These are phyloP conservation scores for Erysimum pusillum DNA, from an alignment of 441 rosid species.

Conservation along the genomic window DNA sequence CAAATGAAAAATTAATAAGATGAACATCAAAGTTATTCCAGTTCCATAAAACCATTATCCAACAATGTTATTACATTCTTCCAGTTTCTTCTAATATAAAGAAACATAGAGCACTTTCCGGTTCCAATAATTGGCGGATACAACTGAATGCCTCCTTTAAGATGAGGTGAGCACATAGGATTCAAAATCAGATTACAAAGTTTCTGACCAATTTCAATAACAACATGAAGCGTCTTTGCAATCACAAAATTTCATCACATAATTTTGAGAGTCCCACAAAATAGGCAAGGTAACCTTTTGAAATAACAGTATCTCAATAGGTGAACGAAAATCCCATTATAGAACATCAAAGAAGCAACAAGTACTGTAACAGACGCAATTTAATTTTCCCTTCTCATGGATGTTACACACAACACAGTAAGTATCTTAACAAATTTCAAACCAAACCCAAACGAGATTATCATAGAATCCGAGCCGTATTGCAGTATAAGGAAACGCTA, in stretches of 20 bases:
- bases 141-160: not conserved
- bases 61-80: constrained; percentile 25
- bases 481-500: constrained; percentile 18
- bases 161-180: constrained; percentile 6
- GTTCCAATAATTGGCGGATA: constrained; percentile 1
- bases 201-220: constrained; percentile 66
- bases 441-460: constrained; percentile 18
- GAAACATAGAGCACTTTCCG: constrained; percentile 21
- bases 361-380: not conserved
- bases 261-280: not conserved
- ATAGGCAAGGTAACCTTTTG: not conserved
- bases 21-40: constrained; percentile 21
- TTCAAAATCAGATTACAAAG: constrained; percentile 24
- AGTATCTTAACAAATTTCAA: constrained; percentile 9
- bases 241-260: constrained; percentile 39
- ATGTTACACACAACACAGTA: constrained; percentile 10
- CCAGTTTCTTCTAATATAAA: constrained; percentile 24
- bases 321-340: constrained; percentile 1
- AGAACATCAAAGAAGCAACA: not conserved
- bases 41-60: constrained; percentile 17
- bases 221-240: constrained; percentile 71
- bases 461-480: not conserved
- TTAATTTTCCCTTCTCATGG: not conserved
- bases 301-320: not conserved
- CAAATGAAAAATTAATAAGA: constrained; percentile 26